Conservation (phyloP, 78 protist species). For the Dictyostelium discoideum region DNA sequence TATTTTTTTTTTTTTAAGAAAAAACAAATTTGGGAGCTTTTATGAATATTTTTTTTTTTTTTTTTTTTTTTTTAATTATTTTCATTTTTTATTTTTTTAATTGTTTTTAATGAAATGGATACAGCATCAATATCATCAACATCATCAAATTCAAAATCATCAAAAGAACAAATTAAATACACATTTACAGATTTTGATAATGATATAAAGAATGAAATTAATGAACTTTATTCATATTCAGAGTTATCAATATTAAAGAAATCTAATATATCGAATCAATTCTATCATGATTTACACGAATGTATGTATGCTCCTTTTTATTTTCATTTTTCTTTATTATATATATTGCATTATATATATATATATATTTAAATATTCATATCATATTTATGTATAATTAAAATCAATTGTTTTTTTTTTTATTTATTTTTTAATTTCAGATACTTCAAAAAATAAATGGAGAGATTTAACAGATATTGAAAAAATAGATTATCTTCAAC, state of each 20-base stretch:
- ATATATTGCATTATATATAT: too few relatives aligned
- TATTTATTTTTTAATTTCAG: neutral
- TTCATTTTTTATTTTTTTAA: too few relatives aligned
- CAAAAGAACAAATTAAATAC: neutral
- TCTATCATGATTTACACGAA: neutral
- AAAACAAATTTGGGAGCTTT: too few relatives aligned
- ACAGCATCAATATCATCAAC: neutral
- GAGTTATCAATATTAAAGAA: constrained; percentile 33
- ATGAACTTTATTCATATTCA: constrained; percentile 61
- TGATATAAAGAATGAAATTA: constrained; percentile 25
- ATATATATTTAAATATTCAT: too few relatives aligned
- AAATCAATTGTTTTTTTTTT: neutral
- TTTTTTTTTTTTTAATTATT: too few relatives aligned
- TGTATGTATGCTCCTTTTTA: neutral
- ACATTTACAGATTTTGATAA: constrained; percentile 29
- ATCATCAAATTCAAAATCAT: neutral
- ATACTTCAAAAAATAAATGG: constrained; percentile 46
- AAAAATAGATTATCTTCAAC: constrained; percentile 33
- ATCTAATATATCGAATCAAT: constrained; percentile 10
- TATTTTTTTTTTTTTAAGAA: too few relatives aligned
- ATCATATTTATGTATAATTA: too few relatives aligned
- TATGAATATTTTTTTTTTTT: neutral
- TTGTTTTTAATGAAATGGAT: neutral
- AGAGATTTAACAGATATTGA: constrained; percentile 9
- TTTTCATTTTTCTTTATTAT: neutral